Percentiles rank a stretch among this genome's conserved stretches.
These are phyloP conservation scores for Puya raimondii DNA, from an alignment of 176 grass and related monocot species.

Conservation along the genomic window DNA sequence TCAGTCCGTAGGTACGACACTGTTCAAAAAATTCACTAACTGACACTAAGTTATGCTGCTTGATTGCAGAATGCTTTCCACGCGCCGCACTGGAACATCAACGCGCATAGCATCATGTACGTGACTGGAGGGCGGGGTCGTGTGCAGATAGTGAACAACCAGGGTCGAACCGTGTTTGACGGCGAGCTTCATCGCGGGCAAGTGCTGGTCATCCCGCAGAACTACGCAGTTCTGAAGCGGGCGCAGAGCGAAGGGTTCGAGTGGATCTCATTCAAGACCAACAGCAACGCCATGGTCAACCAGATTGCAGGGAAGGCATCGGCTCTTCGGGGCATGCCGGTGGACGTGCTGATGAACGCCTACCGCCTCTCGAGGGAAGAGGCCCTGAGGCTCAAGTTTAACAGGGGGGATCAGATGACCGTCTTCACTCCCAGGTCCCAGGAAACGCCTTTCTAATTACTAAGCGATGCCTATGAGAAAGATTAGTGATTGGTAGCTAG, in stretches of 20 bases:
- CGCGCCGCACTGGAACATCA: conserved; percentile 9
- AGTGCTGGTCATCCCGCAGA: background rate
- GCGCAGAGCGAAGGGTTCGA: conserved; percentile 1
- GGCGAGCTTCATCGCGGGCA: background rate
- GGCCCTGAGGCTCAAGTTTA: background rate
- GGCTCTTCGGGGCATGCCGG: background rate
- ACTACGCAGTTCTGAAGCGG: conserved; percentile 1
- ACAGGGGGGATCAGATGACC: background rate
- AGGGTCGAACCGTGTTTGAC: background rate
- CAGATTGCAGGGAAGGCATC: conserved; percentile 1
- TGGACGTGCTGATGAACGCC: conserved; percentile 3
- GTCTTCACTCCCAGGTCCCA: background rate
- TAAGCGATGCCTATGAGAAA: background rate
- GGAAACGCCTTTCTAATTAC: background rate
- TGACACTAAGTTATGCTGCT: background rate
- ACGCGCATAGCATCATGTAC: conserved; percentile 13
- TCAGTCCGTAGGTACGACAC: background rate
- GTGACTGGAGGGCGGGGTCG: conserved; percentile 2
- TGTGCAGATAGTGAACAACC: background rate
- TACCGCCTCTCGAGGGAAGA: conserved; percentile 6
- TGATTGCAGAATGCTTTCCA: conserved; percentile 2
- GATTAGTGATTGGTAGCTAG: too few relatives aligned
- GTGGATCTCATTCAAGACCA: conserved; percentile 3
- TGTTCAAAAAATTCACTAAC: background rate
- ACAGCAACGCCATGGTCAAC: conserved; percentile 17